Evolutionary conservation across 305 asterid species (phyloP).

Genomic region (Fraxinus platypoda): DNA sequence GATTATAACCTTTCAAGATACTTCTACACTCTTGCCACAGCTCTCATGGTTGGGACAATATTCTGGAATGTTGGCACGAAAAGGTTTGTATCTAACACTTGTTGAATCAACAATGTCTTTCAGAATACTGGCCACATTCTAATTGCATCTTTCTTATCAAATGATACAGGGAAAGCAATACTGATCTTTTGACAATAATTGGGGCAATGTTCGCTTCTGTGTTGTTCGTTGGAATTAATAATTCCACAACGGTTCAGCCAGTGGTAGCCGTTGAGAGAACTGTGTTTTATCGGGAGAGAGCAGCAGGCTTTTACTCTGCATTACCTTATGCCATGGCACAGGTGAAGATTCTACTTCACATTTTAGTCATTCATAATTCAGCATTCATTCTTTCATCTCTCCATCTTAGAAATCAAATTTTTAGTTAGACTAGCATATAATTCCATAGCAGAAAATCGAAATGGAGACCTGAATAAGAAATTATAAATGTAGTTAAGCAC

Average conservation of each 20-base stretch:
- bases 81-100: slow-evolving; percentile 27
- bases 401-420: background rate
- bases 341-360: slow-evolving; percentile 30
- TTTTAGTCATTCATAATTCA: background rate
- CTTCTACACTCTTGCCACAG: slow-evolving; percentile 58
- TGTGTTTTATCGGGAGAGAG: slow-evolving; percentile 64
- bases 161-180: slow-evolving; percentile 34
- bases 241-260: slow-evolving; percentile 60
- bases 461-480: background rate
- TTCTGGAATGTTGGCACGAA: slow-evolving; percentile 58
- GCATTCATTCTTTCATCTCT: background rate
- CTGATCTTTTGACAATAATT: slow-evolving; percentile 47
- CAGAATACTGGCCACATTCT: background rate
- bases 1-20: slow-evolving; percentile 68
- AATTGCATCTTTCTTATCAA: slow-evolving; percentile 6
- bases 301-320: slow-evolving; percentile 69
- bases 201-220: slow-evolving; percentile 64
- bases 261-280: slow-evolving; percentile 58
- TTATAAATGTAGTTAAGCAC: too few species aligned
- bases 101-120: background rate
- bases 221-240: slow-evolving; percentile 56
- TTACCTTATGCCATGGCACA: slow-evolving; percentile 73
- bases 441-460: background rate
- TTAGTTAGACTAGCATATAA: background rate
- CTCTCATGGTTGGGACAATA: slow-evolving; percentile 55